A percentile compares a stretch with the other conserved stretches of the same genome.
These are phyloP conservation scores for Didymella pinodella DNA, from an alignment of 2,329 filamentous ascomycete genomes.

Conservation along the genomic window DNA sequence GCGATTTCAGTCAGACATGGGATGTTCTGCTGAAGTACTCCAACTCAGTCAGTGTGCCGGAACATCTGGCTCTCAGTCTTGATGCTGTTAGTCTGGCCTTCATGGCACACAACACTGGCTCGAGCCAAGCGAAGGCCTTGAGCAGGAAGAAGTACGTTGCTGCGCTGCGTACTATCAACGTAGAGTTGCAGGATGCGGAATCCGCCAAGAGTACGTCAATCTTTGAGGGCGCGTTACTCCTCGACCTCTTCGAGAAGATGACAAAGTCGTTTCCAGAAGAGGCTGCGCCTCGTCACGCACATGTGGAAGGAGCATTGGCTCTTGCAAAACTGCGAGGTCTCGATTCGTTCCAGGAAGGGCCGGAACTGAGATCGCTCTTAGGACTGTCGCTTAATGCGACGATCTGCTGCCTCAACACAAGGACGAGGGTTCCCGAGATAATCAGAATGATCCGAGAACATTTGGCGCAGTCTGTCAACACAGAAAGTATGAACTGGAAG, in stretches of 20 bases:
- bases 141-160: conserved; percentile 35
- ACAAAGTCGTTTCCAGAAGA: conserved; percentile 19
- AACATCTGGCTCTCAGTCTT: conserved; percentile 35
- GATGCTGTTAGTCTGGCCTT: conserved; percentile 43
- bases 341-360: conserved; percentile 24
- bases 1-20: conserved; percentile 37
- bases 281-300: conserved; percentile 26
- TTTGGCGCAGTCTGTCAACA: not conserved
- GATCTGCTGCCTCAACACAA: conserved; percentile 39
- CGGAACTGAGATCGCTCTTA: conserved; percentile 27
- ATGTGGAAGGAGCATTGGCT: conserved; percentile 37
- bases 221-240: conserved; percentile 34
- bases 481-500: not conserved
- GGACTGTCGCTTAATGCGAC: conserved; percentile 39
- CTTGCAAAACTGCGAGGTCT: conserved; percentile 36
- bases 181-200: conserved; percentile 25
- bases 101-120: conserved; percentile 32
- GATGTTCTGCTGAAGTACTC: conserved; percentile 33
- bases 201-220: conserved; percentile 25
- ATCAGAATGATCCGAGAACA: conserved; percentile 16
- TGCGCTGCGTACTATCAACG: conserved; percentile 34
- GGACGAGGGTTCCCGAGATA: conserved; percentile 27
- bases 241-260: conserved; percentile 43
- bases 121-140: conserved; percentile 26
- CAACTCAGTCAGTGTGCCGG: conserved; percentile 22